A percentile compares a stretch with the other conserved stretches of the same genome.
Evolutionary conservation across 2,329 filamentous ascomycete species (phyloP).

Genomic region (Sporothrix luriei): DNA sequence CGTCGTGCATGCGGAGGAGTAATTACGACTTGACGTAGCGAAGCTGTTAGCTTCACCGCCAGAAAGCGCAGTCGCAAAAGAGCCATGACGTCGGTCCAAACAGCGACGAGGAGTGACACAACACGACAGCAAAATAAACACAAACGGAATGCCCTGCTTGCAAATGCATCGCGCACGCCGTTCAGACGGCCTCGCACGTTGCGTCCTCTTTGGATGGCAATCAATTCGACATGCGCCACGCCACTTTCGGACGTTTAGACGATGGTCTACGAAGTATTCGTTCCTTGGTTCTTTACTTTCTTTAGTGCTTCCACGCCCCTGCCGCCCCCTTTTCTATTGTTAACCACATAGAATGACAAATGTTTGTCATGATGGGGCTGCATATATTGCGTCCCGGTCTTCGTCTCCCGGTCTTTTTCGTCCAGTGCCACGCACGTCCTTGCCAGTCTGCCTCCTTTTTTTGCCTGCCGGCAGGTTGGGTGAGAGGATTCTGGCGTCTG

Average conservation of each 20-base stretch:
- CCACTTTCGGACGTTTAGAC: too few relatives aligned
- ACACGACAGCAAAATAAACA: not conserved
- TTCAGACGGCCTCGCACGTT: not conserved
- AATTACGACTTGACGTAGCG: too few relatives aligned
- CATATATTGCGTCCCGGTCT: not conserved
- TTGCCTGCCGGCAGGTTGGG: slow-evolving; percentile 11
- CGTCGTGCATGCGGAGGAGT: not conserved
- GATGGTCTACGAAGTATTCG: too few relatives aligned
- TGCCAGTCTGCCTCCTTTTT: not conserved
- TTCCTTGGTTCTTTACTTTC: too few relatives aligned
- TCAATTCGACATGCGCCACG: not conserved
- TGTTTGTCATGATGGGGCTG: slow-evolving; percentile 24
- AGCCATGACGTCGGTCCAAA: not conserved
- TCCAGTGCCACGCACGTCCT: too few relatives aligned
- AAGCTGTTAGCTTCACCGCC: slow-evolving; percentile 21
- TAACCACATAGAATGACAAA: slow-evolving; percentile 21
- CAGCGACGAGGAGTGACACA: not conserved
- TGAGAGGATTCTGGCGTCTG: not conserved
- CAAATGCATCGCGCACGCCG: slow-evolving; percentile 7
- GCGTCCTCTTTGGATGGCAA: not conserved
- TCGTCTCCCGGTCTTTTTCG: not conserved
- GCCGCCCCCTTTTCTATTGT: slow-evolving; percentile 16
- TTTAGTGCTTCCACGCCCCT: not conserved
- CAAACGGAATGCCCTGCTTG: not conserved
- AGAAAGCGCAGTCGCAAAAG: not conserved